phyloP scores from a whole-genome alignment of 345 rosid genomes.

The Eucalyptus marginata region DNA sequence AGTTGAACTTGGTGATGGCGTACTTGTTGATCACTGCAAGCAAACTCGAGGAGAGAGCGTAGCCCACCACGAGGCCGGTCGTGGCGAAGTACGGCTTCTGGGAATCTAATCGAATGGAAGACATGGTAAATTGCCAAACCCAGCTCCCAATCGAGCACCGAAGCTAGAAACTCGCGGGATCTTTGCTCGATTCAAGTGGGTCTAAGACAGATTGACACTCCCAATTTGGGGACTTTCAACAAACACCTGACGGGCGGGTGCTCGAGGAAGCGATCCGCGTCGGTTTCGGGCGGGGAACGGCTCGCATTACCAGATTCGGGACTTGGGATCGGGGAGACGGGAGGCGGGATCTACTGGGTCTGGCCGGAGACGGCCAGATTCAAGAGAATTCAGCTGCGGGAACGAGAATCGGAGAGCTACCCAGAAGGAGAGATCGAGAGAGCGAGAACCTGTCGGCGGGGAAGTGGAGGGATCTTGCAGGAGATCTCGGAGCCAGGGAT shows the following conservation, averaged over 20 bases:
- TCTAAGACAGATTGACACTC: not conserved
- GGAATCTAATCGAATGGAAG: slow-evolving; percentile 7
- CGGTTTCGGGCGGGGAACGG: not conserved
- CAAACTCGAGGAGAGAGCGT: slow-evolving; percentile 95
- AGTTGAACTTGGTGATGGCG: slow-evolving; percentile 85
- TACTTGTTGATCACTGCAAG: slow-evolving; percentile 94
- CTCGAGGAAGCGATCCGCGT: not conserved
- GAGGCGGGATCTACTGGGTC: not conserved
- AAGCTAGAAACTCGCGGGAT: not conserved
- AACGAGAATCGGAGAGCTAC: not conserved
- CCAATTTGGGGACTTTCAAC: not conserved
- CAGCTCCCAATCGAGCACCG: not conserved
- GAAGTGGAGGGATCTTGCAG: not conserved
- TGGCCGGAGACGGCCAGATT: not conserved
- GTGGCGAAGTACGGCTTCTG: slow-evolving; percentile 44
- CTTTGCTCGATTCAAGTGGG: not conserved
- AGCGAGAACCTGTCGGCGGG: not conserved
- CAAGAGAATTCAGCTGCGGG: not conserved
- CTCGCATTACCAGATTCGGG: not conserved
- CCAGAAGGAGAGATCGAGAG: not conserved
- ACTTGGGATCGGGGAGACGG: not conserved
- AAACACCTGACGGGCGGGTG: not conserved
- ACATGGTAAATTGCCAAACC: not conserved
- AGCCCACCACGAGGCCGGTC: slow-evolving; percentile 74
- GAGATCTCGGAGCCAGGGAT: not conserved